Conservation (phyloP, 257 asterid species). For the Knoxia roxburghii region DNA sequence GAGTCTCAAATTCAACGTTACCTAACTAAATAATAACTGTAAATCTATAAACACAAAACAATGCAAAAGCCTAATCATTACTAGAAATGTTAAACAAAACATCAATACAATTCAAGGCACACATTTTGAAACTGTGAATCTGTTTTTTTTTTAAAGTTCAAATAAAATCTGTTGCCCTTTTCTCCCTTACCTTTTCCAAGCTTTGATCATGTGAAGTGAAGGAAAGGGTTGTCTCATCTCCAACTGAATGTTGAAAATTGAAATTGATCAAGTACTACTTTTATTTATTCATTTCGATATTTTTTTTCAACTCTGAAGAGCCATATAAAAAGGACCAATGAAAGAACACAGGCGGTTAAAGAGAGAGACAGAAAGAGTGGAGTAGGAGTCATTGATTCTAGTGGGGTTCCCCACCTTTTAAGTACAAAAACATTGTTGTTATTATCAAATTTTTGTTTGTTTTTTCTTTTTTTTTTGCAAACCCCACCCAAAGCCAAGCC, state of each 20-base stretch:
- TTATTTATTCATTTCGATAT: conserved; percentile 10
- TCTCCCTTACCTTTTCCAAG: not conserved
- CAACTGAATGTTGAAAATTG: conserved; percentile 13
- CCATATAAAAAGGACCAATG: conserved; percentile 22
- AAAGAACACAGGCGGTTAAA: conserved; percentile 24
- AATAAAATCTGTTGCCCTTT: not conserved
- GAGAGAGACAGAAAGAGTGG: conserved; percentile 25
- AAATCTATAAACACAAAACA: not conserved
- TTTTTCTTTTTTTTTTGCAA: conserved; percentile 16
- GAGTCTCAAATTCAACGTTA: not conserved
- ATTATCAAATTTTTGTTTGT: not conserved
- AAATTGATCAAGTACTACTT: not conserved
- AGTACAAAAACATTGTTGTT: conserved; percentile 17
- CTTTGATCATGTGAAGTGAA: not conserved
- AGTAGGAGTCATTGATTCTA: conserved; percentile 29
- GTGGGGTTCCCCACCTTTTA: conserved; percentile 27
- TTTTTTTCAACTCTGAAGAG: conserved; percentile 12
- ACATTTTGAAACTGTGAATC: not conserved
- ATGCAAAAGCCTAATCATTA: not conserved
- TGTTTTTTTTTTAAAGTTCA: not conserved
- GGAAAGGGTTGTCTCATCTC: conserved; percentile 2
- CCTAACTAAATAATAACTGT: not conserved
- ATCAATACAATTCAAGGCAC: not conserved
- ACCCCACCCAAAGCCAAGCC: conserved; percentile 42
- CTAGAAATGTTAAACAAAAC: too few relatives aligned